A percentile compares a stretch with the other conserved stretches of the same genome.
Evolutionary conservation across 2,329 filamentous ascomycete genomes (phyloP).

Genomic region (Ramularia endophylla): DNA sequence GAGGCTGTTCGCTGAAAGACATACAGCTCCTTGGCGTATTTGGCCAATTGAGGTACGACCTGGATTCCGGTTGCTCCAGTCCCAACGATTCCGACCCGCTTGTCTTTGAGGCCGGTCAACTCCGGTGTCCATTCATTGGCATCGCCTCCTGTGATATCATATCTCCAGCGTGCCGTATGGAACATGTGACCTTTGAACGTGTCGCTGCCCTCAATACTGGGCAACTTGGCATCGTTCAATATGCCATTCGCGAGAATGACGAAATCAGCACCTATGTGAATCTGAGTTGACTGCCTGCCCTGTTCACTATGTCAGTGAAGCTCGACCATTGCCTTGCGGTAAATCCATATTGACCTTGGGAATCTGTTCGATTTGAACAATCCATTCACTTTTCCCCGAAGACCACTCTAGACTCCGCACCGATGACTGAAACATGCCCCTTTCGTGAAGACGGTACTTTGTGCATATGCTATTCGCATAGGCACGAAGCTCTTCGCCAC

Average conservation of each 20-base stretch:
- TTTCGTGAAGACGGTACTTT: conserved; percentile 38
- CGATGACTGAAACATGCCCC: conserved; percentile 45
- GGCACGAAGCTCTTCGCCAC: conserved; percentile 41
- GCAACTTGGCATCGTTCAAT: conserved; percentile 40
- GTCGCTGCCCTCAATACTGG: conserved; percentile 36
- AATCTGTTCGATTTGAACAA: conserved; percentile 26
- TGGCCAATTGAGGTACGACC: conserved; percentile 35
- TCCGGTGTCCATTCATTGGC: conserved; percentile 18
- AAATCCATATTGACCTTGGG: conserved; percentile 15
- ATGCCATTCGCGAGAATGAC: conserved; percentile 39
- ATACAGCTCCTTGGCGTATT: conserved; percentile 33
- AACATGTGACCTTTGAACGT: conserved; percentile 38
- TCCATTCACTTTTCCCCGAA: conserved; percentile 33
- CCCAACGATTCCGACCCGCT: conserved; percentile 39
- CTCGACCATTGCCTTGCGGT: too few species aligned
- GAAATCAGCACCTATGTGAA: conserved; percentile 34
- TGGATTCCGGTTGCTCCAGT: conserved; percentile 42
- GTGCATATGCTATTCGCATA: conserved; percentile 43
- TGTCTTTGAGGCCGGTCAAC: conserved; percentile 35
- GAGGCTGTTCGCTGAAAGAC: conserved; percentile 43
- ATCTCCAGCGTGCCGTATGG: conserved; percentile 43
- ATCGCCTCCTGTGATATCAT: conserved; percentile 36
- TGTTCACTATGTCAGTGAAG: too few species aligned
- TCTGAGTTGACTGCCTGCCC: conserved; percentile 15
- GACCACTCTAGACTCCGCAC: conserved; percentile 44